A percentile compares a stretch with the other conserved stretches of the same genome.
Conservation (phyloP, 768 basidiomycete genomes). For the Brasilioporus rufonigricans region DNA sequence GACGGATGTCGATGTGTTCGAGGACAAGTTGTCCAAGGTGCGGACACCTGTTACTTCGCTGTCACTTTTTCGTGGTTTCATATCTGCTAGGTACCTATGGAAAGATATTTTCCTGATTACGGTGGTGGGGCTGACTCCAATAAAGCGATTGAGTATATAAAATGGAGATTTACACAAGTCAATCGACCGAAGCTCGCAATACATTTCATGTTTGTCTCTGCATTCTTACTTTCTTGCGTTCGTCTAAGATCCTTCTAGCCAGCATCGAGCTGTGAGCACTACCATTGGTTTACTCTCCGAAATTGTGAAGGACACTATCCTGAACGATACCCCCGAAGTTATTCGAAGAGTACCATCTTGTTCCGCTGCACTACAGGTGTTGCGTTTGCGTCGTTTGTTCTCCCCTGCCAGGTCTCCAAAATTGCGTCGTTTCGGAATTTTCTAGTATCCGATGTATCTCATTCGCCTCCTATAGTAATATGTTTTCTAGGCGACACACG, state of each 20-base stretch:
- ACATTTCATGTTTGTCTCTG: background rate
- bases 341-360: background rate
- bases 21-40: slow-evolving; percentile 3
- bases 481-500: background rate
- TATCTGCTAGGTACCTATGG: background rate
- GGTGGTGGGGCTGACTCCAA: background rate
- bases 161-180: background rate
- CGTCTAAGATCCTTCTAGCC: background rate
- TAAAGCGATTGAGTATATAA: background rate
- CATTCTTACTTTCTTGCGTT: background rate
- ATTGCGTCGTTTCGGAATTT: background rate
- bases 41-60: background rate
- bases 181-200: background rate
- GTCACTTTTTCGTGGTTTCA: background rate
- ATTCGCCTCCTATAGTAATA: background rate
- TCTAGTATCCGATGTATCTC: background rate
- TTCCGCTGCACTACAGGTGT: background rate
- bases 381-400: background rate
- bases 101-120: background rate
- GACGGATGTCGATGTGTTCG: background rate
- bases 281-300: background rate
- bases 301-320: background rate
- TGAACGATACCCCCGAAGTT: background rate
- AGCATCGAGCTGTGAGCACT: background rate
- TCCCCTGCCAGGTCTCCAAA: background rate